These are phyloP conservation scores for Syncephalastrum monosporum DNA, from an alignment of 371 early-diverging fungal species.

Conservation along the genomic window DNA sequence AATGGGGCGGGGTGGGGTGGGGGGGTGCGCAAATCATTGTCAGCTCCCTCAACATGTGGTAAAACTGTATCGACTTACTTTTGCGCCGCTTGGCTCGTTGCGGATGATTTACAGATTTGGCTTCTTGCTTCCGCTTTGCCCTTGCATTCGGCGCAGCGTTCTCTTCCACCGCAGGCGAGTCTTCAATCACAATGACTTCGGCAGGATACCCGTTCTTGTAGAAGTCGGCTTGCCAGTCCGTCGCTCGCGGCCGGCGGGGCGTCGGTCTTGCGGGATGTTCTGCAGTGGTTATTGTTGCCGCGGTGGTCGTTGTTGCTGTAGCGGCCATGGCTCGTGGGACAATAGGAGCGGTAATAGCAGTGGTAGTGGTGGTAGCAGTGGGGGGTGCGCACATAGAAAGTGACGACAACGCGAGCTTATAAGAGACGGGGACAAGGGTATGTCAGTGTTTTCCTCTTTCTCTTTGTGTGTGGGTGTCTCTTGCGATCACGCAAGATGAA, in stretches of 20 bases:
- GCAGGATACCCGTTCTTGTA: constrained; percentile 58
- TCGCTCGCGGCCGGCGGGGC: constrained; percentile 9
- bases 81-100: too few relatives aligned
- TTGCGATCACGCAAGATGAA: too few relatives aligned
- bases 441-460: too few relatives aligned
- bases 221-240: constrained; percentile 41
- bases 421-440: too few relatives aligned
- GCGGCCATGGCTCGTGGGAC: background rate
- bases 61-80: too few relatives aligned
- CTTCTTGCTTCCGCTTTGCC: too few relatives aligned
- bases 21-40: too few relatives aligned
- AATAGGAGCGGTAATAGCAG: background rate
- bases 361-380: background rate
- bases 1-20: too few relatives aligned
- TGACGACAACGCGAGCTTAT: background rate
- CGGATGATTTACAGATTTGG: too few relatives aligned
- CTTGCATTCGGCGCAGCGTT: too few relatives aligned
- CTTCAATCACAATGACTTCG: constrained; percentile 63
- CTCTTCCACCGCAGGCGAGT: constrained; percentile 27
- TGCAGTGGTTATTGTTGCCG: background rate
- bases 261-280: background rate
- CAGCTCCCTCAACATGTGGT: too few relatives aligned
- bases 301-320: background rate
- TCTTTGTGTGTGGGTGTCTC: too few relatives aligned
- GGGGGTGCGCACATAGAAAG: constrained; percentile 5